Percentiles rank a stretch among this genome's conserved stretches.
Conservation (phyloP, 2,329 filamentous ascomycete species). For the Pseudophaeomoniella oleicola region DNA sequence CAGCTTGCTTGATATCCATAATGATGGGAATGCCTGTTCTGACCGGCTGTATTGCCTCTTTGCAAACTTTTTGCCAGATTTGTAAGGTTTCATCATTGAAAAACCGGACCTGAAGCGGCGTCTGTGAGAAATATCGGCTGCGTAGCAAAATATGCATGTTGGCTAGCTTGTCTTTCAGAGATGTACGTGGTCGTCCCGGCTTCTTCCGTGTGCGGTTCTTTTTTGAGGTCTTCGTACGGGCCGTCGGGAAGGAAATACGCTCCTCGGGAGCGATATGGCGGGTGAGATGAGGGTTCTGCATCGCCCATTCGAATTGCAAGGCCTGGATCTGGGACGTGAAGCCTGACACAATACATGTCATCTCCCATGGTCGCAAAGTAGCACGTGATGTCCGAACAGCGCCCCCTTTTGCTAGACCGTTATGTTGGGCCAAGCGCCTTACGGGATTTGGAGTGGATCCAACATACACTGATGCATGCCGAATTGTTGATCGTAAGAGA, state of each 20-base stretch:
- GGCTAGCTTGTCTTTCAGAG: conserved; percentile 54
- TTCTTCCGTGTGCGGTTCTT: conserved; percentile 28
- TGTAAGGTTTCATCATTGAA: conserved; percentile 55
- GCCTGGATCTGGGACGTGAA: conserved; percentile 81
- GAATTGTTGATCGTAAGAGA: conserved; percentile 68
- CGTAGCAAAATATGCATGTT: conserved; percentile 71
- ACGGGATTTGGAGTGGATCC: conserved; percentile 84
- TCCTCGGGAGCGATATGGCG: conserved; percentile 56
- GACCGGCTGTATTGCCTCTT: conserved; percentile 32
- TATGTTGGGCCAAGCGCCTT: conserved; percentile 78
- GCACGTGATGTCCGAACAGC: conserved; percentile 58
- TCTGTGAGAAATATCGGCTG: conserved; percentile 63
- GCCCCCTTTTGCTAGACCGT: conserved; percentile 69
- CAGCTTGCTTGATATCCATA: conserved; percentile 29
- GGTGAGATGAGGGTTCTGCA: conserved; percentile 72
- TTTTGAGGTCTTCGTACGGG: conserved; percentile 10
- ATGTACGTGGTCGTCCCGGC: conserved; percentile 42
- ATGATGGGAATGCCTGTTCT: conserved; percentile 37
- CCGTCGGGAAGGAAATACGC: conserved; percentile 10
- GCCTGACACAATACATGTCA: conserved; percentile 71
- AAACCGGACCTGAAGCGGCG: conserved; percentile 73
- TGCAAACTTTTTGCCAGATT: conserved; percentile 50
- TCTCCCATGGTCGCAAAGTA: conserved; percentile 73
- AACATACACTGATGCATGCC: conserved; percentile 62
- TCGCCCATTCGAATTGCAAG: conserved; percentile 93